Evolutionary conservation across 495 filamentous ascomycete genomes (phyloP).

Genomic region (Penicillium cataractarum): DNA sequence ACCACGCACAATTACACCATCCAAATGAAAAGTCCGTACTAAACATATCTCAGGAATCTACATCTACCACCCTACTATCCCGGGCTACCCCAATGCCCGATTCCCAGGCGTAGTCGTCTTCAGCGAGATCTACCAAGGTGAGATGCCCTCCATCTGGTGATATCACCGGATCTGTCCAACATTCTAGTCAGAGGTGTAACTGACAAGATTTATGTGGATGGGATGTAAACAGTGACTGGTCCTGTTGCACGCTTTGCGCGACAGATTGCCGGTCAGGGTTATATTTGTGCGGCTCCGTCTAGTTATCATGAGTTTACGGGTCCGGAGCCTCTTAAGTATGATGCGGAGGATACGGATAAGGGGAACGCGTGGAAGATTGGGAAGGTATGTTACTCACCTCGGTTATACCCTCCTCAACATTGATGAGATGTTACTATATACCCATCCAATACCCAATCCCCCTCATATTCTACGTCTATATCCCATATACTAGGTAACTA

Average conservation of each 20-base stretch:
- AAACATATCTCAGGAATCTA: slow-evolving; percentile 67
- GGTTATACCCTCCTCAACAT: background rate
- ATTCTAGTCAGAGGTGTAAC: too few species aligned
- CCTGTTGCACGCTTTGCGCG: slow-evolving; percentile 89
- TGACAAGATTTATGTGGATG: too few species aligned
- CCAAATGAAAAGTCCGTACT: slow-evolving; percentile 1
- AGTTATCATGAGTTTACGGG: slow-evolving; percentile 93
- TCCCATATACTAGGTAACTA: background rate
- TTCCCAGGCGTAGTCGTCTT: slow-evolving; percentile 93
- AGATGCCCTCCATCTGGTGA: background rate
- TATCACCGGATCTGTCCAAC: background rate
- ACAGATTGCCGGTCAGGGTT: slow-evolving; percentile 91
- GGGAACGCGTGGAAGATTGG: slow-evolving; percentile 85
- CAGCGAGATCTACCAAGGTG: slow-evolving; percentile 96
- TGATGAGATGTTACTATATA: background rate
- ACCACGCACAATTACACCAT: background rate
- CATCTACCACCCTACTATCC: slow-evolving; percentile 83
- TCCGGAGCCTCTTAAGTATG: slow-evolving; percentile 82
- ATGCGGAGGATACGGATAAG: slow-evolving; percentile 82
- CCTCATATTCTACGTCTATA: too few species aligned
- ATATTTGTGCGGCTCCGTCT: slow-evolving; percentile 88
- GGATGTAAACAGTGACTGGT: slow-evolving; percentile 69
- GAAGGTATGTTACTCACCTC: slow-evolving; percentile 55
- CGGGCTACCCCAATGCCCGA: slow-evolving; percentile 81
- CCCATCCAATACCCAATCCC: background rate